Evolutionary conservation across 2,329 filamentous ascomycete genomes (phyloP), one percentile per base, ranked within the genome.

Genomic region (Achaetomium macrosporum): DNA sequence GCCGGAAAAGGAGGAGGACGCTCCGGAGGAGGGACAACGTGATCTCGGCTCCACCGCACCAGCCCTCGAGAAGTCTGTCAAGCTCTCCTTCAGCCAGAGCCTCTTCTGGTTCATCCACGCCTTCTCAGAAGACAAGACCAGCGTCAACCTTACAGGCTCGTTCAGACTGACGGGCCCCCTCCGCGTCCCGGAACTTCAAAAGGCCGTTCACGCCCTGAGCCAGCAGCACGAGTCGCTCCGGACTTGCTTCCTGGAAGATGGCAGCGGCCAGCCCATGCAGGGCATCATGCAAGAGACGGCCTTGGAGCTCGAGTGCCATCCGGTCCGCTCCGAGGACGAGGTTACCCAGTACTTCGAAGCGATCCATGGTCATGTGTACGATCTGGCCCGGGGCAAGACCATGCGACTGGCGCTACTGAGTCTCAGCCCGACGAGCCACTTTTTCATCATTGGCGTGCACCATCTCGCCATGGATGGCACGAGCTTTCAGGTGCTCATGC

Each of bases 391-490:
- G 8, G 70, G 72, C 10, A 60, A 72, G 5, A 48, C 60, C 2
- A 48, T 73, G 6, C 60, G 64, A 5, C 57, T 73, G 3, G 48
- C 60, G 3, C 60, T 76, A 1, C 60, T 77, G 5, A 61, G 69
- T 0, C 60, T 65, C 10, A 66, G 65, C 0, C 54, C 62, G 1
- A 63, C 61, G 0, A 49, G 55, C 1, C 71, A 76, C 53, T 71
- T 65, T 56, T 53, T 79, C 3, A 39, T 81, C 0, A 43, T 80
- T 5, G 64, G 65, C 1, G 69, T 67, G 42, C 76, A 79, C 53
- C 76, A 79, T 57, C 78, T 81, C 37, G 63, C 68, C 33, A 70
- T 80, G 67, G 78, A 81, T 55, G 75, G 72, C 1, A 55, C 71
- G 36, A 74, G 74, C 42, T 69, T 69, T 3, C 57, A 72, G 10